phyloP scores from a whole-genome alignment of 2,329 filamentous ascomycete species.

The Ambrosiella xylebori region DNA sequence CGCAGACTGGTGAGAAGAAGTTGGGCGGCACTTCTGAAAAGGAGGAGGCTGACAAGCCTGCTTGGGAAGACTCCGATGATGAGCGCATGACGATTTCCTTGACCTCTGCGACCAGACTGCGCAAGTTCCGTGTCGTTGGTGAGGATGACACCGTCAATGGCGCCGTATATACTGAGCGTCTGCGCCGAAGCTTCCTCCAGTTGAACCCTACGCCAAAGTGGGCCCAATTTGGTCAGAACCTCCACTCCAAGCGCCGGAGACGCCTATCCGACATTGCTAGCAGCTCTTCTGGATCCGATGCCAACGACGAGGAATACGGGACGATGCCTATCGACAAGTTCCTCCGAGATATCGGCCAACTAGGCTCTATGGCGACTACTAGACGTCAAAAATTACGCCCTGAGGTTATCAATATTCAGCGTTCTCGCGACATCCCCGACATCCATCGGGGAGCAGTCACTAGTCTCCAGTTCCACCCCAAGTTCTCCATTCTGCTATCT shows the following conservation, averaged over 20 bases:
- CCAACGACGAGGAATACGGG: constrained; percentile 38
- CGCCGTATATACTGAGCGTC: constrained; percentile 62
- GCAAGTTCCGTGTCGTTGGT: constrained; percentile 68
- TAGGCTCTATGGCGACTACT: constrained; percentile 36
- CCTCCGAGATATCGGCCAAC: constrained; percentile 53
- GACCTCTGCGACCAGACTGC: constrained; percentile 53
- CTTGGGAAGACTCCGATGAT: constrained; percentile 93
- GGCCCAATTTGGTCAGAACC: constrained; percentile 34
- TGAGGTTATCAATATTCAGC: constrained; percentile 79
- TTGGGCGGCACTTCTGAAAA: constrained; percentile 18
- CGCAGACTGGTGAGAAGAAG: constrained; percentile 24
- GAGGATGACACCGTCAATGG: constrained; percentile 75
- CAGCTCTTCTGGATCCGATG: constrained; percentile 23
- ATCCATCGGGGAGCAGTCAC: constrained; percentile 63
- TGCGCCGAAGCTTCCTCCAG: constrained; percentile 59
- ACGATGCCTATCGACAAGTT: constrained; percentile 64
- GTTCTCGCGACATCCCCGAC: constrained; percentile 69
- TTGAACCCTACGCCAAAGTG: constrained; percentile 44
- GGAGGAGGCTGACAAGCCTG: constrained; percentile 26
- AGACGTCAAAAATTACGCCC: constrained; percentile 62
- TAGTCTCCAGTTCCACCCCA: constrained; percentile 76
- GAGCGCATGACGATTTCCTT: constrained; percentile 74
- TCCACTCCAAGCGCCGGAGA: constrained; percentile 33
- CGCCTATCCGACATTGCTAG: constrained; percentile 29
- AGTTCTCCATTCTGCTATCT: constrained; percentile 74